A percentile compares a stretch with the other conserved stretches of the same genome.
Conservation (phyloP, 805 yeast genomes). For the Hanseniaspora clermontiae region DNA sequence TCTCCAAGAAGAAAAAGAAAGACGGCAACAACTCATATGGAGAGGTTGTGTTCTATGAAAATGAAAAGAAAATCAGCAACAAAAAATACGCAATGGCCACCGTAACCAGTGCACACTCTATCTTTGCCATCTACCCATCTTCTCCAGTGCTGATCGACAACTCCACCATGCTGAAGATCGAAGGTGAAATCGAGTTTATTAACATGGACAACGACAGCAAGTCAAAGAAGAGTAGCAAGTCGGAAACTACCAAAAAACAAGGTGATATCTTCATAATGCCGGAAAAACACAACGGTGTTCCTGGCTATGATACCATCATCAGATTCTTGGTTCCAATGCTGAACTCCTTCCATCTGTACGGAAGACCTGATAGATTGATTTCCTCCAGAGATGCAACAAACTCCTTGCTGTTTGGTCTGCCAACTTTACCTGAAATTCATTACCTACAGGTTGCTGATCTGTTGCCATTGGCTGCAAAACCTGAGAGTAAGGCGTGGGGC, state of each 20-base stretch:
- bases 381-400: constrained; percentile 43
- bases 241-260: neutral
- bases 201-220: neutral
- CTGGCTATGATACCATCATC: constrained; percentile 59
- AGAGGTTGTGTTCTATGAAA: constrained; percentile 65
- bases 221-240: neutral
- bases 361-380: constrained; percentile 53
- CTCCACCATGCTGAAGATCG: constrained; percentile 78
- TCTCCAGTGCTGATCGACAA: constrained; percentile 68
- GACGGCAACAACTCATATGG: constrained; percentile 37
- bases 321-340: constrained; percentile 55
- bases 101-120: constrained; percentile 52
- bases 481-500: constrained; percentile 39
- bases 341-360: constrained; percentile 60
- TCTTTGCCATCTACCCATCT: constrained; percentile 88
- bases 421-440: constrained; percentile 57
- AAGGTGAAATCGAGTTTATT: constrained; percentile 61
- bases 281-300: constrained; percentile 57
- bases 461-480: constrained; percentile 30
- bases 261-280: constrained; percentile 48
- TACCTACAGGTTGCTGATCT: constrained; percentile 52
- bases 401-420: constrained; percentile 59
- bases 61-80: constrained; percentile 51
- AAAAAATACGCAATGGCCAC: constrained; percentile 69
- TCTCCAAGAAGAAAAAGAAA: constrained; percentile 29